Evolutionary conservation across 2,329 filamentous ascomycete species (phyloP), one percentile per base, ranked within the genome.

Genomic region (Nakataea oryzae): DNA sequence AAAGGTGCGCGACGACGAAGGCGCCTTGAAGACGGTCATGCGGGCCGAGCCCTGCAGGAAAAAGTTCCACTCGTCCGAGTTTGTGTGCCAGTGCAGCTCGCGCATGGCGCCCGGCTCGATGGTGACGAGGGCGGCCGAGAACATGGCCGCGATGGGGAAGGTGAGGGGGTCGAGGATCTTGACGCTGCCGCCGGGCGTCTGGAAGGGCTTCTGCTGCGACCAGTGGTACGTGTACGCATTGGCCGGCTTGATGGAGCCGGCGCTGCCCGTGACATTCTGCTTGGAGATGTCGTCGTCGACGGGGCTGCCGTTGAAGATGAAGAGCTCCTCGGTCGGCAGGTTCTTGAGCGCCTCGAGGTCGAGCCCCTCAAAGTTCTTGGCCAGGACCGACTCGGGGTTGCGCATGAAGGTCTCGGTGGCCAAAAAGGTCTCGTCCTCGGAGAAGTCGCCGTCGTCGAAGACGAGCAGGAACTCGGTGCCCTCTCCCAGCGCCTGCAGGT

Each of bases 71-170:
- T 86, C 84, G 69, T 86, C 83, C 11, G 76, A 79, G 1, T 76
- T 78, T 1, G 81, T 80, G 72, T 87, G 84, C 84, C 84, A 87
- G 73, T 87, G 84, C 56, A 87, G 73, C 68, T 87, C 84, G 27
- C 85, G 79, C 81, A 87, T 83, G 1, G 83, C 84, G n/a, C 84
- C 84, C 0, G 84, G 83, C 66, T 84, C 74, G 34, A 86, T 74
- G 2, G 79, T 82, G 12, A 86, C 80, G 1, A 86, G 74, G 0
- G 82, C 83, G 0, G 79, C 79, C 3, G 83, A 81, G 69, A 86
- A 84, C 62, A 75, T 77, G 13, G 69, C 70, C 0, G 84, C 81
- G 30, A 84, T 73, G 6, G 84, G 84, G 71, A 87, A 87, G 1
- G 78, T 83, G 0, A 72, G 69, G 0, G 81, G 77, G 67, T 87